Conservation (phyloP, 148 eudicot genomes). For the Tetragonia tetragonoides region DNA sequence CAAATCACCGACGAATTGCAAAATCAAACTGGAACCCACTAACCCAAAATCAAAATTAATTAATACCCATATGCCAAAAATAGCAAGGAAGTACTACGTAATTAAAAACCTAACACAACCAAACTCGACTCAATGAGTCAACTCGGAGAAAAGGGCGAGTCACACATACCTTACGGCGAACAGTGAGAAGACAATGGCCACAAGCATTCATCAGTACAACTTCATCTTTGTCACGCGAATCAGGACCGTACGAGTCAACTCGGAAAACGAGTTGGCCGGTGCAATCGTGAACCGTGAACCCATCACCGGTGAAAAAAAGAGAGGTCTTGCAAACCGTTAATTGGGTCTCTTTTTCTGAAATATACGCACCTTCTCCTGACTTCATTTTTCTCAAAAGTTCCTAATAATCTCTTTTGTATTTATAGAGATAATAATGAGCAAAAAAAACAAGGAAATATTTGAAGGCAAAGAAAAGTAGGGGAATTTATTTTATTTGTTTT, state of each 20-base stretch:
- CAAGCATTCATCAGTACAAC: slow-evolving; percentile 76
- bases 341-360: slow-evolving; percentile 39
- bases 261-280: slow-evolving; percentile 68
- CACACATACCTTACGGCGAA: slow-evolving; percentile 72
- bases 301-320: slow-evolving; percentile 73
- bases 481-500: no score
- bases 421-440: no score
- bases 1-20: neutral
- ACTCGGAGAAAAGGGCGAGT: neutral
- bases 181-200: slow-evolving; percentile 81
- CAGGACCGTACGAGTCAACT: slow-evolving; percentile 76
- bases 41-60: neutral
- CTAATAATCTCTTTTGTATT: no score
- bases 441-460: neutral
- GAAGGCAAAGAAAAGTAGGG: neutral
- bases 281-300: slow-evolving; percentile 67
- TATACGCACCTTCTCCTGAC: slow-evolving; percentile 28
- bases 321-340: slow-evolving; percentile 74
- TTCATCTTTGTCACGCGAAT: slow-evolving; percentile 53
- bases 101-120: neutral
- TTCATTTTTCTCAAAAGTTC: neutral
- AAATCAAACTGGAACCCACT: slow-evolving; percentile 14
- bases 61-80: slow-evolving; percentile 3
- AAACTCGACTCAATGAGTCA: slow-evolving; percentile 13
- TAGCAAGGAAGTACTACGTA: neutral